Evolutionary conservation across 768 basidiomycete genomes (phyloP).

Genomic region (Calocera viscosa): DNA sequence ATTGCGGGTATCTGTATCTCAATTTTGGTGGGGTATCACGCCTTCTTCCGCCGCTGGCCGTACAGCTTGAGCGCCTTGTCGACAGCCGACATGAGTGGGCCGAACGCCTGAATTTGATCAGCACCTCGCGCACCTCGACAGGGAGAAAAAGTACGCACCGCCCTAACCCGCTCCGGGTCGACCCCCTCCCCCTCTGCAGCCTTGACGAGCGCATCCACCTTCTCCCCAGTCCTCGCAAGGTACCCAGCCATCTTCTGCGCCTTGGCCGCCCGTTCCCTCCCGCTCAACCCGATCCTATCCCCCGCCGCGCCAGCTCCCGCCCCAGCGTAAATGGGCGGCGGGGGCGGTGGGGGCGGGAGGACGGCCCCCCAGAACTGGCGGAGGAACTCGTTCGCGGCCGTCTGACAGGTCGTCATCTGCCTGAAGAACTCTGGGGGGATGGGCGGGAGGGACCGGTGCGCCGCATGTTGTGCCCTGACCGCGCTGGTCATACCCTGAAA

Average conservation of each 20-base stretch:
- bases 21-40: neutral
- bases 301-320: constrained; percentile 33
- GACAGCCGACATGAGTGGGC: neutral
- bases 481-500: constrained; percentile 66
- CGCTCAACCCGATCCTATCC: neutral
- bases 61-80: constrained; percentile 3
- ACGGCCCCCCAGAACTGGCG: constrained; percentile 90
- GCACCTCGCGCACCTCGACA: neutral
- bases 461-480: constrained; percentile 42
- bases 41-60: neutral
- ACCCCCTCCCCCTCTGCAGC: constrained; percentile 47
- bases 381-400: constrained; percentile 88
- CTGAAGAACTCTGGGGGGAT: constrained; percentile 67
- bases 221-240: constrained; percentile 64
- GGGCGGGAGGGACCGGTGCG: neutral
- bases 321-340: constrained; percentile 36
- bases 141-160: constrained; percentile 35
- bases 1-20: neutral
- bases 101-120: neutral
- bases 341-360: constrained; percentile 58
- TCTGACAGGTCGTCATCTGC: constrained; percentile 81
- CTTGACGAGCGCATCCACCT: constrained; percentile 64
- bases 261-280: constrained; percentile 53
- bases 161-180: constrained; percentile 50
- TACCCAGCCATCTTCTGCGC: constrained; percentile 81